A percentile compares a stretch with the other conserved stretches of the same genome.
phyloP scores from a whole-genome alignment of 768 basidiomycete genomes.

The Suillus occidentalis region DNA sequence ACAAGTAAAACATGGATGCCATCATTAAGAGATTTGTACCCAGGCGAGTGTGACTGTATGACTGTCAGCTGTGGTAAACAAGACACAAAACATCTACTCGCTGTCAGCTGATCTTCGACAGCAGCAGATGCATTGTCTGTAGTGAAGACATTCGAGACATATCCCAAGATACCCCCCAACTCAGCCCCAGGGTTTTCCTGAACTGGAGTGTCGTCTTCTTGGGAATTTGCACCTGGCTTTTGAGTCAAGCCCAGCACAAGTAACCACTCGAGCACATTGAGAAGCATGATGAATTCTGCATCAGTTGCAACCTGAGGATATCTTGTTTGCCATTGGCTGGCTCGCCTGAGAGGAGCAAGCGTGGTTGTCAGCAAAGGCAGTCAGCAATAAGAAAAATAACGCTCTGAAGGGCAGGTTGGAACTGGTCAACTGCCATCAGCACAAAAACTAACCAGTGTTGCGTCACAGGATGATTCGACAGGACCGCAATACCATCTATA shows the following conservation, averaged over 20 bases:
- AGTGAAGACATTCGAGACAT: conserved; percentile 38
- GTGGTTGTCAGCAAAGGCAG: no score
- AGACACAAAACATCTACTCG: conserved; percentile 31
- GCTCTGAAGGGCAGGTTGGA: no score
- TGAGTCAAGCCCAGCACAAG: conserved; percentile 71
- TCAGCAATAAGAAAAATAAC: no score
- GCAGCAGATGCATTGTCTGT: conserved; percentile 53
- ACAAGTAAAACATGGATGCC: conserved; percentile 76
- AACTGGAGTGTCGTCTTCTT: no score
- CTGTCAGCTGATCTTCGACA: conserved; percentile 58
- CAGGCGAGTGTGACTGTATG: conserved; percentile 61
- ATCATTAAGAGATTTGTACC: conserved; percentile 76
- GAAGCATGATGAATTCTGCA: conserved; percentile 79
- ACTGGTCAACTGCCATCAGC: no score
- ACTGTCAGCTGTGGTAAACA: conserved; percentile 8
- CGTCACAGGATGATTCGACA: no score
- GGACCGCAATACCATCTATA: conserved; percentile 72
- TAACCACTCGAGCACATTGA: conserved; percentile 82
- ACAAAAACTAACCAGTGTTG: no score
- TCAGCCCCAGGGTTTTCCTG: no score
- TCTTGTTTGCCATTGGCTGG: conserved; percentile 36
- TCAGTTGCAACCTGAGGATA: conserved; percentile 61
- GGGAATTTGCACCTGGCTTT: conserved; percentile 39
- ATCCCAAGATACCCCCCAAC: no score
- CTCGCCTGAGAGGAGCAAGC: no score